phyloP scores from a whole-genome alignment of 75 land plant species.

The Pinus tabuliformis region DNA sequence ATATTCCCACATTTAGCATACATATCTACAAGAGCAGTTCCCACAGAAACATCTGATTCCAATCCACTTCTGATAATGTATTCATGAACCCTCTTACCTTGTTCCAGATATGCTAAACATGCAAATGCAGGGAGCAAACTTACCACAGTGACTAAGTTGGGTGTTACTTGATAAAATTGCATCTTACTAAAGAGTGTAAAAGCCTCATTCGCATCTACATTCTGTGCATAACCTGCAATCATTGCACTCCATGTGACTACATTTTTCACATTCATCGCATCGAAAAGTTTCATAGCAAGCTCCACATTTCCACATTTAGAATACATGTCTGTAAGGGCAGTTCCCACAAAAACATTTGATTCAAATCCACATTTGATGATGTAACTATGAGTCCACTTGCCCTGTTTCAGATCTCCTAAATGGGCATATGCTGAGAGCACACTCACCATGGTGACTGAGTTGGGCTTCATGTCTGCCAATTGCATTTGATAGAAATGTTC shows the following conservation, averaged over 20 bases:
- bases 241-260: constrained; percentile 18
- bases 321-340: constrained; percentile 59
- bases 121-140: constrained; percentile 11
- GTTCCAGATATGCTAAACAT: not conserved
- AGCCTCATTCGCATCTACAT: constrained; percentile 1
- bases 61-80: constrained; percentile 5
- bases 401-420: constrained; percentile 27
- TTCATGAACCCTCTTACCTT: constrained; percentile 6
- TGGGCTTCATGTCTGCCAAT: constrained; percentile 4
- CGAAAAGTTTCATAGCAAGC: constrained; percentile 35
- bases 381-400: constrained; percentile 49
- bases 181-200: constrained; percentile 8
- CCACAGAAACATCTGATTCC: constrained; percentile 1
- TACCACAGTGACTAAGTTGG: not conserved
- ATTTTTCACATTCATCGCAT: constrained; percentile 41
- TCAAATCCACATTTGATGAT: constrained; percentile 30
- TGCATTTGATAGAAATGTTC: constrained; percentile 12
- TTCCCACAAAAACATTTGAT: constrained; percentile 54
- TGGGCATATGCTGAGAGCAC: constrained; percentile 56
- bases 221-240: constrained; percentile 12
- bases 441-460: constrained; percentile 45
- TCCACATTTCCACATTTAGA: constrained; percentile 23
- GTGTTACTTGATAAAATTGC: not conserved
- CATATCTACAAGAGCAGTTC: constrained; percentile 45
- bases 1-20: constrained; percentile 61